Evolutionary conservation across 2,329 filamentous ascomycete species (phyloP), one percentile per base, ranked within the genome.

Genomic region (Didymella pomorum): DNA sequence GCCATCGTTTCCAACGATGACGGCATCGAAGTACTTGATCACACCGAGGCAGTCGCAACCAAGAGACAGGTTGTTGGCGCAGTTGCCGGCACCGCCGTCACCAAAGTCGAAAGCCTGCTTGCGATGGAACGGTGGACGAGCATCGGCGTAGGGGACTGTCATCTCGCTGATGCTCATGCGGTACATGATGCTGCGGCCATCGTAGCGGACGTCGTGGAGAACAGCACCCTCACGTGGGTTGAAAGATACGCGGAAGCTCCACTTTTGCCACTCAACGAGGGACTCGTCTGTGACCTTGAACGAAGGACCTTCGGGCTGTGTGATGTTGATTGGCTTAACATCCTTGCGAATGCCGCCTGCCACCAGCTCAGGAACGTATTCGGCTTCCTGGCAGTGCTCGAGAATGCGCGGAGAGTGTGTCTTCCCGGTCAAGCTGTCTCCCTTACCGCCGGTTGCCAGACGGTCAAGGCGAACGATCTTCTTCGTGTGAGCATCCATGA

Each of bases 21-120:
- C 78, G 2, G 80, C 82, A 54, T 87, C 86, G 58, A 91, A 84
- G 57, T 88, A 88, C 67, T 89, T 87, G 68, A 89, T 89, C 2
- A 84, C 81, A 7, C 89, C 89, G 0, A 91, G 80, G 67, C 89
- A 88, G 68, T 91, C 88, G 58, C 88, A 90, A 16, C 88, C 88
- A 2, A 90, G 80, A 16, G 81, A 79, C 1, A 91, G 80, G 62
- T 90, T 89, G 69, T 92, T 92, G 16, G 87, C 86, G 46, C 83
- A 86, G 47, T 85, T 82, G 1, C 89, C 89, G 23, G 86, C 85
- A 5, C 89, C 89, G 10, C 84, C 86, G 58, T 91, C 88, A 8
- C 89, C 89, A 59, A 91, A 85, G 65, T 91, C 89, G 66, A 92
- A 91, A 0, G 88, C 89, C 52, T 88, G 86, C 71, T 92, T 91